Evolutionary conservation across 2,329 filamentous ascomycete species (phyloP).

Genomic region (Gyromitra esculenta): DNA sequence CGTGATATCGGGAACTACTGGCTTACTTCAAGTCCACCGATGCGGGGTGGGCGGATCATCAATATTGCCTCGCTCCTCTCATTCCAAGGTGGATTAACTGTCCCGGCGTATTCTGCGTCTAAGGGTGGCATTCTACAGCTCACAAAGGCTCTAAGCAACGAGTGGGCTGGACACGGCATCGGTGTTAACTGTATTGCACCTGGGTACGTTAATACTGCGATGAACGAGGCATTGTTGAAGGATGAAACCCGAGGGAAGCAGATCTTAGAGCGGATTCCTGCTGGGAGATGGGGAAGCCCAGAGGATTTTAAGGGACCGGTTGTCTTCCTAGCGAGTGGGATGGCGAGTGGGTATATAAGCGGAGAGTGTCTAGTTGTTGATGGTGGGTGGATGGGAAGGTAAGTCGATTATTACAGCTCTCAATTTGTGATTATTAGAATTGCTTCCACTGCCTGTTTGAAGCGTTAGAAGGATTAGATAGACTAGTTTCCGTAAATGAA

Average conservation of each 20-base stretch:
- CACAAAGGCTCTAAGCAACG: constrained; percentile 85
- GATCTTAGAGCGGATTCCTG: constrained; percentile 83
- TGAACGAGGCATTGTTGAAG: constrained; percentile 84
- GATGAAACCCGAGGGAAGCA: constrained; percentile 73
- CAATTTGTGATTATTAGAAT: neutral
- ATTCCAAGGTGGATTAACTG: constrained; percentile 87
- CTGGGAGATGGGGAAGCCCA: constrained; percentile 81
- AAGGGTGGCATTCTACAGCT: constrained; percentile 87
- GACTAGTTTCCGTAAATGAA: neutral
- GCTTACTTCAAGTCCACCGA: constrained; percentile 65
- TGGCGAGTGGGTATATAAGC: constrained; percentile 80
- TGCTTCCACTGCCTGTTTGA: neutral
- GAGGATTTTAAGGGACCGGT: constrained; percentile 88
- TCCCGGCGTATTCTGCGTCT: constrained; percentile 85
- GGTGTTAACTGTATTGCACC: constrained; percentile 90
- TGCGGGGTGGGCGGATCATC: constrained; percentile 74
- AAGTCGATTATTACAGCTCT: constrained; percentile 50
- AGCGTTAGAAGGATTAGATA: neutral
- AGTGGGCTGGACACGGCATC: constrained; percentile 82
- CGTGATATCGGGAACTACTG: constrained; percentile 83
- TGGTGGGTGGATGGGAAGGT: constrained; percentile 93
- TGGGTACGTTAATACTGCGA: constrained; percentile 92
- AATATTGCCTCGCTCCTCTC: constrained; percentile 83
- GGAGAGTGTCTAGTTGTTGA: constrained; percentile 86
- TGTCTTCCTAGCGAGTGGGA: constrained; percentile 76